Evolutionary conservation across 2,329 filamentous ascomycete genomes (phyloP).

Genomic region (Talaromyces sp.): DNA sequence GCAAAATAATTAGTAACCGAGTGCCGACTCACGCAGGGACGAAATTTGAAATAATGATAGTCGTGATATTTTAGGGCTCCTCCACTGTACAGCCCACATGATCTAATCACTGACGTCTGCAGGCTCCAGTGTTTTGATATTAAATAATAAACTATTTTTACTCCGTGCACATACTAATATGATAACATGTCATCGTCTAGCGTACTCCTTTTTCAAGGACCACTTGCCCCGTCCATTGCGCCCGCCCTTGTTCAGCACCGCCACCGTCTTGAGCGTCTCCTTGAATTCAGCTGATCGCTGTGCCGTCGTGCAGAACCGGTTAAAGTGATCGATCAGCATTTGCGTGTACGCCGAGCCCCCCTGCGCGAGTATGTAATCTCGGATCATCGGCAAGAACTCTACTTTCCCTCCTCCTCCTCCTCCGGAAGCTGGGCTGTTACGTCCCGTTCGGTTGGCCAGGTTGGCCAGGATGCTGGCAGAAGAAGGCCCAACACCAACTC

Average conservation of each 20-base stretch:
- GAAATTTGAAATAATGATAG: not conserved
- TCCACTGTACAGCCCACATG: not conserved
- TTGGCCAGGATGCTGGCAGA: constrained; percentile 37
- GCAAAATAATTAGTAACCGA: not conserved
- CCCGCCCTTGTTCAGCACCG: constrained; percentile 58
- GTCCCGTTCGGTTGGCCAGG: constrained; percentile 25
- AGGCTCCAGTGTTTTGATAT: not conserved
- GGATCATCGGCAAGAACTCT: constrained; percentile 69
- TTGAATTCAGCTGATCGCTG: constrained; percentile 76
- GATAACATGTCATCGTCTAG: constrained; percentile 10
- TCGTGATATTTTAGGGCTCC: not conserved
- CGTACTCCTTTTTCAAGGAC: constrained; percentile 57
- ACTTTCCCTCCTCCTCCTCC: constrained; percentile 40
- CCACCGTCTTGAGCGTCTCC: constrained; percentile 70
- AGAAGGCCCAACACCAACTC: constrained; percentile 33
- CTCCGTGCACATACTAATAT: too few species aligned
- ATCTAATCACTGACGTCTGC: not conserved
- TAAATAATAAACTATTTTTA: too few species aligned
- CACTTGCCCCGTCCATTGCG: constrained; percentile 50
- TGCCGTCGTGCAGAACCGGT: constrained; percentile 66
- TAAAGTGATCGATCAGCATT: constrained; percentile 86
- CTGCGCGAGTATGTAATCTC: constrained; percentile 71
- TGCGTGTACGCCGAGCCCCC: constrained; percentile 77
- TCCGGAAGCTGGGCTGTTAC: not conserved
- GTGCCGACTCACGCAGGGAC: too few species aligned